phyloP scores from a whole-genome alignment of 2,329 filamentous ascomycete genomes.

The Cytospora chrysosperma region DNA sequence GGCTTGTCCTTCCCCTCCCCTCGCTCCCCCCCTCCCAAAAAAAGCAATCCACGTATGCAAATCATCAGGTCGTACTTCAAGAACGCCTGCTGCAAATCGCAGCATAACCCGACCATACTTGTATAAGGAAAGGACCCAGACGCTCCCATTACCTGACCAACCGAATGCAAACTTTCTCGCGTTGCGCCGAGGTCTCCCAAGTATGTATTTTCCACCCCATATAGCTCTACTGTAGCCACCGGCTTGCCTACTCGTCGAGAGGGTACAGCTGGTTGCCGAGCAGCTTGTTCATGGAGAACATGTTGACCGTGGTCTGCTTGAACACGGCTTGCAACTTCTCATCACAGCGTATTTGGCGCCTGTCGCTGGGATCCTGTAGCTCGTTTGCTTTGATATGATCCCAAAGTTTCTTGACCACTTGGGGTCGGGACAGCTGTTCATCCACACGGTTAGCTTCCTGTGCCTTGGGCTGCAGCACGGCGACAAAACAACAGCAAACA shows the following conservation, averaged over 20 bases:
- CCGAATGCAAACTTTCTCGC: conserved; percentile 1
- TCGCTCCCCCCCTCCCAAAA: too few species aligned
- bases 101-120: conserved; percentile 6
- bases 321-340: conserved; percentile 90
- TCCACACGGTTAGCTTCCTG: conserved; percentile 26
- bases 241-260: conserved; percentile 58
- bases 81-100: conserved; percentile 14
- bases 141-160: conserved; percentile 3
- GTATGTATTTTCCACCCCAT: background rate
- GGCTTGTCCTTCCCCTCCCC: too few species aligned
- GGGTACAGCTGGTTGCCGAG: conserved; percentile 87
- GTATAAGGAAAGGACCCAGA: background rate
- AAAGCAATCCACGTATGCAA: conserved; percentile 12
- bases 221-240: background rate
- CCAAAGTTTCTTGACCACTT: conserved; percentile 97
- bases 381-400: conserved; percentile 86
- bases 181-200: background rate
- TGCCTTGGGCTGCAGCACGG: background rate
- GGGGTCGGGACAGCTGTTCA: conserved; percentile 78
- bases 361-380: conserved; percentile 87
- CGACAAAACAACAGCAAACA: background rate
- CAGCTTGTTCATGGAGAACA: conserved; percentile 99
- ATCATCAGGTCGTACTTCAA: conserved; percentile 19
- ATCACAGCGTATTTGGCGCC: conserved; percentile 90
- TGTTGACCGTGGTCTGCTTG: conserved; percentile 86